Conservation (phyloP, 495 filamentous ascomycete species). For the Symbiotaphrina buchneri region DNA sequence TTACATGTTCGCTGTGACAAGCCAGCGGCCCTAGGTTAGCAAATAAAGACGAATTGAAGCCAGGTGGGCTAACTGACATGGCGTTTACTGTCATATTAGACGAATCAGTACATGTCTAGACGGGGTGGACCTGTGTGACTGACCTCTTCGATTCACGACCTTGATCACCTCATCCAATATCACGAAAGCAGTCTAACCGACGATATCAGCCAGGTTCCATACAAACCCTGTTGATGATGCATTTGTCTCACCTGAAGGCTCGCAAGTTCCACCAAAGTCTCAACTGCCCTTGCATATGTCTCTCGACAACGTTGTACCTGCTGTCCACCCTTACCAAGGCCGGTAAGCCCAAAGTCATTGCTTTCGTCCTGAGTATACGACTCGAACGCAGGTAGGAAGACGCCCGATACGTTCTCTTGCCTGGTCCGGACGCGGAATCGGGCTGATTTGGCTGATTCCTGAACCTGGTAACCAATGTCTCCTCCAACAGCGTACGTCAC, state of each 20-base stretch:
- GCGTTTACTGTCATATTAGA: constrained; percentile 46
- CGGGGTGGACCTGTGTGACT: background rate
- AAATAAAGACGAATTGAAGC: background rate
- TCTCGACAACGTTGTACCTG: constrained; percentile 89
- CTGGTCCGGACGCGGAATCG: constrained; percentile 81
- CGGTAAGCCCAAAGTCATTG: constrained; percentile 92
- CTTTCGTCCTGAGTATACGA: constrained; percentile 65
- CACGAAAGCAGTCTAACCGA: constrained; percentile 68
- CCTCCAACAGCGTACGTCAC: constrained; percentile 94
- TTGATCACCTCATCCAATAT: constrained; percentile 98
- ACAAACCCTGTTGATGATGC: background rate
- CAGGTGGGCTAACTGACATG: constrained; percentile 35
- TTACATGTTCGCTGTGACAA: constrained; percentile 8
- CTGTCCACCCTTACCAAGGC: constrained; percentile 89
- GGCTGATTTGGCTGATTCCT: constrained; percentile 82
- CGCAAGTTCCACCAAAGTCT: constrained; percentile 89
- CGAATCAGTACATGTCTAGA: background rate
- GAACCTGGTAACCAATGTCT: constrained; percentile 90
- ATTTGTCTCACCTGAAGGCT: constrained; percentile 47
- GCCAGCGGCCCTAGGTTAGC: constrained; percentile 7
- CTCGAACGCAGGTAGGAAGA: constrained; percentile 84
- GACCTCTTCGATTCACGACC: constrained; percentile 87
- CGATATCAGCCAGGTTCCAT: background rate
- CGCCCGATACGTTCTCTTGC: constrained; percentile 96
- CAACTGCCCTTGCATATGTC: constrained; percentile 91